These are phyloP conservation scores for Cercospora citrullina DNA, from an alignment of 2,329 filamentous ascomycete species.

Conservation along the genomic window DNA sequence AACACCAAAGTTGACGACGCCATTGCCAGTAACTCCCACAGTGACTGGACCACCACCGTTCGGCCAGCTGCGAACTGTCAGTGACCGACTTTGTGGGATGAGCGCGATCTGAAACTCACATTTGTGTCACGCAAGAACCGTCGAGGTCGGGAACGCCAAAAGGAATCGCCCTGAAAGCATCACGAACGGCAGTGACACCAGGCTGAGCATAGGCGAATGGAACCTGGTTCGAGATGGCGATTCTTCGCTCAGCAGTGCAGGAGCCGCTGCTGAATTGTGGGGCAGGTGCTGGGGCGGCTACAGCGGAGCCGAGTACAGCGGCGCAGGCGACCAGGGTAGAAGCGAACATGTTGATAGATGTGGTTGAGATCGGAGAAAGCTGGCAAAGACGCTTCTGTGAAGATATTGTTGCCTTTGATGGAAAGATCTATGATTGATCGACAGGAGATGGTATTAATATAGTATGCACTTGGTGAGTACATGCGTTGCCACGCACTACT, in stretches of 20 bases:
- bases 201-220: conserved; percentile 18
- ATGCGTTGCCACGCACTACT: not conserved
- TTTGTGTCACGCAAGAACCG: conserved; percentile 16
- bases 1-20: conserved; percentile 10
- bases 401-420: not conserved
- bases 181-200: not conserved
- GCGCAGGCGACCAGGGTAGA: not conserved
- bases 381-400: not conserved
- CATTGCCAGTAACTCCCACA: conserved; percentile 12
- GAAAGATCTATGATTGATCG: not conserved
- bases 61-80: conserved; percentile 3
- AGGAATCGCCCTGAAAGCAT: conserved; percentile 13
- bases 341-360: not conserved
- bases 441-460: not conserved
- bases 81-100: not conserved
- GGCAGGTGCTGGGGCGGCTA: not conserved
- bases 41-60: conserved; percentile 15
- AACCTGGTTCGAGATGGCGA: not conserved
- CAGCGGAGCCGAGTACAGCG: not conserved
- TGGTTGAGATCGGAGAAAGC: not conserved
- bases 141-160: conserved; percentile 16
- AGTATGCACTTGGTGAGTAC: not conserved
- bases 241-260: conserved; percentile 2
- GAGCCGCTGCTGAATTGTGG: not conserved
- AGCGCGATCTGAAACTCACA: not conserved